Base-by-base conservation (phyloP, 257 asterid genomes). In the Orobanche coerulescens region DNA sequence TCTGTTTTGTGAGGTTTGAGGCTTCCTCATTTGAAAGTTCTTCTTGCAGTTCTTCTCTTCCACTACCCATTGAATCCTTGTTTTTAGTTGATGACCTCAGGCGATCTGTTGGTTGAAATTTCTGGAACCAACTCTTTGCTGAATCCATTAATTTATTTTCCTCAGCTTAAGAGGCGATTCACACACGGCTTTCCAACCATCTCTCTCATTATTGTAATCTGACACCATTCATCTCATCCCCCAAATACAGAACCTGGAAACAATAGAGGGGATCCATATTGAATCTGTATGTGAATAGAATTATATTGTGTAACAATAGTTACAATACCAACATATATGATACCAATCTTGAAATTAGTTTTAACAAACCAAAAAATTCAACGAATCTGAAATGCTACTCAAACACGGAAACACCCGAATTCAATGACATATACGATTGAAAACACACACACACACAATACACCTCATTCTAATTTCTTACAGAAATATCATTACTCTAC, bases 111-210 rank as follows among this genome's bases (percentile, higher is more conserved):
- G 91, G 90, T 71, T 86, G 92, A 57, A 82, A 79, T 77, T 72
- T 88, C 18, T 88, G 95, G 48, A 85, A 73, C 98, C 98, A 92
- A 75, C 95, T 84, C 75, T 78, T 82, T 5, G 96, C 88, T 53
- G 96, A 81, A 74, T 82, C 96, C 98, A 92, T 92, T 43, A 67
- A 75, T 64, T 65, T 46, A 34, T 46, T 69, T 58, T 54, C 79
- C 74, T 73, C 80, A 61, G 59, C 55, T 67, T 75, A 64, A 54
- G 80, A 78, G 79, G 75, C 46, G 43, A 53, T 47, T 16, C 53
- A 44, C 62, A 58, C 39, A 42, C 37, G 54, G 11, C 68, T 71
- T 70, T 67, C 50, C 28, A 12, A 44, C 62, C 65, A 68, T 58
- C 60, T 59, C 67, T 84, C 90, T n/a, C n/a, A n/a, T n/a, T n/a